A percentile compares a stretch with the other conserved stretches of the same genome.
phyloP scores from a whole-genome alignment of 495 filamentous ascomycete species.

The Bacidia gigantensis region DNA sequence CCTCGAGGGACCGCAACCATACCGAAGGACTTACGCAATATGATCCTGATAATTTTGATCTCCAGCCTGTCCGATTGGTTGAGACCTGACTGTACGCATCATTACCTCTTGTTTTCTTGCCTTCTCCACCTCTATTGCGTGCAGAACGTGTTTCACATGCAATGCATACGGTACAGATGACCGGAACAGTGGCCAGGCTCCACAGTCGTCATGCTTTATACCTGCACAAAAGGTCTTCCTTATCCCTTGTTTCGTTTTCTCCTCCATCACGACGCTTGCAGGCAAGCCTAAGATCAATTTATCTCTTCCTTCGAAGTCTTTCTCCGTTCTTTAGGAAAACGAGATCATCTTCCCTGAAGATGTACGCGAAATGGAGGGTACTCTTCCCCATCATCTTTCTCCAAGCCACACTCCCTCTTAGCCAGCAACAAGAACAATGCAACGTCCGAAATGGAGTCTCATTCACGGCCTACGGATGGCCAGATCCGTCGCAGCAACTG shows the following conservation, averaged over 20 bases:
- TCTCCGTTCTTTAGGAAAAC: neutral
- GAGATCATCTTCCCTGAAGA: neutral
- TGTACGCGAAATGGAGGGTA: neutral
- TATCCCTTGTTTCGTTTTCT: no score
- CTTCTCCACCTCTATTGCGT: neutral
- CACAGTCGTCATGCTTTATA: no score
- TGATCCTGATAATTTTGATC: neutral
- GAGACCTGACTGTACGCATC: neutral
- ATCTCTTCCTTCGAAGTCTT: neutral
- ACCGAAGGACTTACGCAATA: neutral
- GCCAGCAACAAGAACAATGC: neutral
- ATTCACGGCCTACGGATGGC: neutral
- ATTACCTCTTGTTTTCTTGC: neutral
- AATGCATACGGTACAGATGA: no score
- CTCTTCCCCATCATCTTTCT: neutral
- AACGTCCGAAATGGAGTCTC: neutral
- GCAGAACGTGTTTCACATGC: no score
- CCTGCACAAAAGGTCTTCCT: no score
- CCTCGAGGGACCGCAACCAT: neutral
- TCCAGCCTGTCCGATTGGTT: neutral
- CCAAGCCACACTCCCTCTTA: neutral
- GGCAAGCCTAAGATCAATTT: no score
- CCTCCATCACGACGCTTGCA: no score
- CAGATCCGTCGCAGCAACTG: neutral
- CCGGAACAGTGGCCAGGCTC: no score